Evolutionary conservation across 805 yeast genomes (phyloP), one percentile per base, ranked within the genome.

Genomic region (Phaffomyces opuntiae): DNA sequence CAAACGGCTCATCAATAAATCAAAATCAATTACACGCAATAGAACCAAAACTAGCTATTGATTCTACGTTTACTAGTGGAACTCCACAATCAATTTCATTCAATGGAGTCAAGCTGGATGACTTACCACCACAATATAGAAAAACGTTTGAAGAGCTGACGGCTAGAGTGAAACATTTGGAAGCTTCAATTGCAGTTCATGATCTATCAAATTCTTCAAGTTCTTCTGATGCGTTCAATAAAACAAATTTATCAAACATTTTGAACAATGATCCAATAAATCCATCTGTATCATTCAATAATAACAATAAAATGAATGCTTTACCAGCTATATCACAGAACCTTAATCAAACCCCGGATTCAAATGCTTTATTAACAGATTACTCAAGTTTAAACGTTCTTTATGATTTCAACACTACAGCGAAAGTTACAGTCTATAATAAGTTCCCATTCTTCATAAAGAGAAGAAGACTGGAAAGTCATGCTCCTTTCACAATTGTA

Each of bases 401-500:
- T 9, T 53, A 53, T 19, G 60, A 50, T 25, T 52, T 52, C 34
- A 53, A 61, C 14, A 54, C 61, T 0, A 57, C 66, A 19, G 78
- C 72, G 12, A 46, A 47, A 1, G 61, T 78, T 7, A 66, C 73
- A 43, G 63, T 77, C 32, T 72, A 67, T 48, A 75, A 74, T 2
- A 67, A 66, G 50, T 50, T 68, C 4, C 73, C 83, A 0, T 64
- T 75, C 45, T 60, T 69, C 43, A 49, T 67, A 16, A 66, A 65
- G 26, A 69, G 66, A 41, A 62, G 70, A 4, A 59, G 77, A 38
- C 59, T 72, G 31, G 66, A 68, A 48, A 70, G 71, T 52, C 72
- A 69, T 57, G 84, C 83, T 1, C 78, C 83, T 0, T 65, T 77
- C 33, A 59, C 80, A 1, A 73, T 79, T 72, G 51, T 72, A 5